Conservation (phyloP, 768 basidiomycete genomes). For the Porphyrellus cyaneotinctus region DNA sequence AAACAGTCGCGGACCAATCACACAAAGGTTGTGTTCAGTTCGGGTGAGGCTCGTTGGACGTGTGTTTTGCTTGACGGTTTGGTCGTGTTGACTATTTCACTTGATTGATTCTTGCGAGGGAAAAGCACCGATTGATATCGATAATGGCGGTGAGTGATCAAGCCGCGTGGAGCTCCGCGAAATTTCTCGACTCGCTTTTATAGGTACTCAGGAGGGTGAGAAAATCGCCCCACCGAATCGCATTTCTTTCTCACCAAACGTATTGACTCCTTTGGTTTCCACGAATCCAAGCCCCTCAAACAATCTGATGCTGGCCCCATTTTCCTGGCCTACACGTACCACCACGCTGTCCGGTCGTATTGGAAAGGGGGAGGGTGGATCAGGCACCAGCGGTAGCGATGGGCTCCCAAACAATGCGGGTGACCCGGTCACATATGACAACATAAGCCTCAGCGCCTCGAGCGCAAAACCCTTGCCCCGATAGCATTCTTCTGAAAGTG, state of each 20-base stretch:
- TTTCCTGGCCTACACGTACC: conserved; percentile 66
- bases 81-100: too few species aligned
- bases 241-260: conserved; percentile 86
- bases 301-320: conserved; percentile 63
- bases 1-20: conserved; percentile 12
- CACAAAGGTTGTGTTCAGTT: not conserved
- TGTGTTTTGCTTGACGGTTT: not conserved
- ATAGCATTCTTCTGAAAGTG: conserved; percentile 52
- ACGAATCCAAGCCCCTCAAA: conserved; percentile 77
- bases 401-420: conserved; percentile 20
- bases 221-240: conserved; percentile 25
- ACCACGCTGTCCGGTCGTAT: conserved; percentile 50
- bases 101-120: too few species aligned
- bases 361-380: conserved; percentile 39
- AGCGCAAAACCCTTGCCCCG: conserved; percentile 65
- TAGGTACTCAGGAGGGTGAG: too few species aligned
- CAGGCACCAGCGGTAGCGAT: conserved; percentile 15
- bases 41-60: not conserved
- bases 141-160: conserved; percentile 11
- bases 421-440: conserved; percentile 61
- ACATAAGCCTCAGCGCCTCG: conserved; percentile 60
- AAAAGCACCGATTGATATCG: conserved; percentile 4
- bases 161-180: not conserved
- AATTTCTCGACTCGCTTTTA: conserved; percentile 1
- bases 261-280: conserved; percentile 60